These are phyloP conservation scores for Curvularia spicifera DNA, from an alignment of 2,329 filamentous ascomycete genomes.

Conservation along the genomic window DNA sequence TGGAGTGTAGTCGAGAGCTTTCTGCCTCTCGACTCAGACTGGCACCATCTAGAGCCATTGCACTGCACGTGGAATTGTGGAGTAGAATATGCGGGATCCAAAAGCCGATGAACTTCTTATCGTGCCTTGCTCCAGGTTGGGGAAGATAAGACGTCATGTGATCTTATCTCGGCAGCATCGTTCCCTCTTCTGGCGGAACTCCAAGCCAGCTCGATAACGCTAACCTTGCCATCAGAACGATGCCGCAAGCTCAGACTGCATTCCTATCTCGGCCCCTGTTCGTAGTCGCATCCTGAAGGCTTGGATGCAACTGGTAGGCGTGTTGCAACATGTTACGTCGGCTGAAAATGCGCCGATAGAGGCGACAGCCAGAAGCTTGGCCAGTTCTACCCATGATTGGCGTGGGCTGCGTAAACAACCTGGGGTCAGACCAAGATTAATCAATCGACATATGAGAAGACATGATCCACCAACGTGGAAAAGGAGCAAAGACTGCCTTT, in stretches of 20 bases:
- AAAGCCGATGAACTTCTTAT: constrained; percentile 15
- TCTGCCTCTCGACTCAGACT: constrained; percentile 3
- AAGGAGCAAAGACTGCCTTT: not conserved
- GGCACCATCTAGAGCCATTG: constrained; percentile 1
- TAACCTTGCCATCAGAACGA: constrained; percentile 6
- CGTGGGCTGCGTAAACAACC: constrained; percentile 13
- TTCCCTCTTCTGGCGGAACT: not conserved
- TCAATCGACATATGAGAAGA: constrained; percentile 16
- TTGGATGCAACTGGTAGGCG: not conserved
- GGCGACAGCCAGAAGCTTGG: not conserved
- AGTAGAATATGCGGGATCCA: constrained; percentile 1
- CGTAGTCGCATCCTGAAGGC: constrained; percentile 1
- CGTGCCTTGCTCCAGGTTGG: constrained; percentile 1
- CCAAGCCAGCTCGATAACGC: constrained; percentile 1
- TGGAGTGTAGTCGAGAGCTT: constrained; percentile 4
- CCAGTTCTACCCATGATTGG: constrained; percentile 7
- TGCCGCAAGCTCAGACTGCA: not conserved
- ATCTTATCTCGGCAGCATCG: constrained; percentile 12
- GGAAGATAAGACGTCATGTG: constrained; percentile 7
- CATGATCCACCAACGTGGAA: constrained; percentile 6
- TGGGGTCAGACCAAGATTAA: constrained; percentile 2
- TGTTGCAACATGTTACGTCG: constrained; percentile 14
- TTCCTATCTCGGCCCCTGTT: constrained; percentile 14
- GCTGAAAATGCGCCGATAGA: constrained; percentile 16
- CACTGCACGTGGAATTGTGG: constrained; percentile 4